phyloP scores from a whole-genome alignment of 2,329 filamentous ascomycete genomes.

The Xylaria multiplex region DNA sequence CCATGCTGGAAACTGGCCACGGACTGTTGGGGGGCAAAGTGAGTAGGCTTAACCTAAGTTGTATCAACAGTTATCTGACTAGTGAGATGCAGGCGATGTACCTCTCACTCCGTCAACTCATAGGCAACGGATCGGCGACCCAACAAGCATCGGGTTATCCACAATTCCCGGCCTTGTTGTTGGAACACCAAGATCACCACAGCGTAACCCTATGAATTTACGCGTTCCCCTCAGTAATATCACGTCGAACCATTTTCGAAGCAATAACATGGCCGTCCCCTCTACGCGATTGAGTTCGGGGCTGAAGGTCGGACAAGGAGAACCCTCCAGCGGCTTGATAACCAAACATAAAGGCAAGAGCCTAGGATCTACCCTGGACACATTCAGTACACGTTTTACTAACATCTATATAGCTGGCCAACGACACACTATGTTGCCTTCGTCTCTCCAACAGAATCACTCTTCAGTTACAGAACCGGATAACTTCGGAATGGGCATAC shows the following conservation, averaged over 20 bases:
- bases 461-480: slow-evolving; percentile 32
- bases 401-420: slow-evolving; percentile 39
- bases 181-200: slow-evolving; percentile 44
- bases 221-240: slow-evolving; percentile 35
- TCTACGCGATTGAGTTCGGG: slow-evolving; percentile 47
- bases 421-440: slow-evolving; percentile 36
- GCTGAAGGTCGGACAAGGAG: slow-evolving; percentile 44
- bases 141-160: slow-evolving; percentile 44
- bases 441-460: slow-evolving; percentile 38
- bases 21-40: slow-evolving; percentile 33
- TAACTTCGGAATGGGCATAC: slow-evolving; percentile 31
- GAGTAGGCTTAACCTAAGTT: neutral
- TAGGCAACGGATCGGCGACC: slow-evolving; percentile 46
- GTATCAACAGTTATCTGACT: slow-evolving; percentile 17
- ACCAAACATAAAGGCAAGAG: slow-evolving; percentile 43
- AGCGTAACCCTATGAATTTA: slow-evolving; percentile 33
- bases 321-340: slow-evolving; percentile 30
- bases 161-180: slow-evolving; percentile 48
- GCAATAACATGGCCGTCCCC: slow-evolving; percentile 36
- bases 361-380: neutral
- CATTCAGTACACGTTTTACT: slow-evolving; percentile 8
- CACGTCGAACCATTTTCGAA: slow-evolving; percentile 37
- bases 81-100: slow-evolving; percentile 41
- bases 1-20: slow-evolving; percentile 31
- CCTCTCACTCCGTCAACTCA: slow-evolving; percentile 51